Evolutionary conservation across 495 filamentous ascomycete genomes (phyloP), one percentile per base, ranked within the genome.

Genomic region (Podospora anserina): DNA sequence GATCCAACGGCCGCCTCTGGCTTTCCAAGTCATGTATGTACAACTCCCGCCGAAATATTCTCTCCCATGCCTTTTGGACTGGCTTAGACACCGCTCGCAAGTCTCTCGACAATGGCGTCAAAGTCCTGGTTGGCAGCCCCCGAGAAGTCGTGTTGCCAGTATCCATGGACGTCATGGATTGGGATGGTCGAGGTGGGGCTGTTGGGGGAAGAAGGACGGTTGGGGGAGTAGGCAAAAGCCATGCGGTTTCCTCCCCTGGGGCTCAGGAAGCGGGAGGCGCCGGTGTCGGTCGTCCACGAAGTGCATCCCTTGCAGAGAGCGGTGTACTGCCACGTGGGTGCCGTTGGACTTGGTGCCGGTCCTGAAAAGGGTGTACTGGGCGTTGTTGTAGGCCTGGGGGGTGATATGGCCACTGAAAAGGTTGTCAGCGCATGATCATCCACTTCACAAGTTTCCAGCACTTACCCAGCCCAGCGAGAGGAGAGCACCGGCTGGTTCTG

Each of bases 261-360:
- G 71, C 71, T 76, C 28, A 83, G 70, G 27, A 67, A 75, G 53
- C 76, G 77, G 16, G 55, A 72, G 6, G 61, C 72, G 32, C 68
- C 76, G 26, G 70, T 70, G 54, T 56, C 61, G 15, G 67, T 72
- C 18, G 67, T 69, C 69, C 76, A 84, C 27, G 71, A 66, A 18
- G 78, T 80, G 75, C 81, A 82, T 7, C 82, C 82, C 20, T 71
- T 74, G 72, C 81, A 83, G 58, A 77, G 75, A 28, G 78, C 77
- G 4, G 79, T 82, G 65, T 80, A 68, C 57, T 83, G 81, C 81
- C 79, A 83, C n/a, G 69, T 83, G 82, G 1, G 81, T 82, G 26
- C 70, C 63, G 74, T 83, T 84, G 68, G 61, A 70, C 67, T 77
- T 77, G 60, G 76, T 79, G 9, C 75, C 77, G 18, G 72, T 75